Conservation (phyloP, 2,329 filamentous ascomycete species). For the Penicillium sp. region DNA sequence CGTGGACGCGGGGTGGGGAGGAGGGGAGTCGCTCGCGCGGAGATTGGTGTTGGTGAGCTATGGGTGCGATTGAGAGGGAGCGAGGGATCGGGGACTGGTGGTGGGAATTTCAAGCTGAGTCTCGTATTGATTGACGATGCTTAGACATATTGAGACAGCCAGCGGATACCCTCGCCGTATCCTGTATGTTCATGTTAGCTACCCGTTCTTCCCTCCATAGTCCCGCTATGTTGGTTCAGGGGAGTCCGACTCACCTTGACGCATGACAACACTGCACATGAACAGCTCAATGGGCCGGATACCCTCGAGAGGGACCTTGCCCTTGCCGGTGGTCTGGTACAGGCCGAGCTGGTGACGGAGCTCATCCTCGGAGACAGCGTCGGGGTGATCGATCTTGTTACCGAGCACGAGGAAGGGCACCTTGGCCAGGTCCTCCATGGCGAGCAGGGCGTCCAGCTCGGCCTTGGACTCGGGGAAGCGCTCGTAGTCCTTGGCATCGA, state of each 20-base stretch:
- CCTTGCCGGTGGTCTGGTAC: constrained; percentile 96
- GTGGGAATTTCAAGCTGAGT: neutral
- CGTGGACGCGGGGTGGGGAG: neutral
- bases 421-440: constrained; percentile 96
- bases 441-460: constrained; percentile 91
- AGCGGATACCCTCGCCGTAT: constrained; percentile 89
- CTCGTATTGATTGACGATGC: constrained; percentile 22
- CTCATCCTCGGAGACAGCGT: constrained; percentile 94
- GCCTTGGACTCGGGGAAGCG: constrained; percentile 93
- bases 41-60: neutral
- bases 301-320: constrained; percentile 88
- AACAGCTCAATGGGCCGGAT: constrained; percentile 96
- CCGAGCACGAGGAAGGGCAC: constrained; percentile 95
- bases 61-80: neutral
- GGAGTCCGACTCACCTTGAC: constrained; percentile 70
- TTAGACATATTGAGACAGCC: constrained; percentile 92
- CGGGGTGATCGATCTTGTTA: constrained; percentile 99
- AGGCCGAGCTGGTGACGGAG: constrained; percentile 88
- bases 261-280: constrained; percentile 99
- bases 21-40: neutral
- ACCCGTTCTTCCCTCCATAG: neutral
- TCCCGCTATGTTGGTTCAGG: too few relatives aligned
- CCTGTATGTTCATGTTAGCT: constrained; percentile 51
- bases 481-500: constrained; percentile 97
- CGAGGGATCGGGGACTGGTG: neutral